A percentile compares a stretch with the other conserved stretches of the same genome.
phyloP scores from a whole-genome alignment of 1,139 yeast species.

The Pichia sp. region DNA sequence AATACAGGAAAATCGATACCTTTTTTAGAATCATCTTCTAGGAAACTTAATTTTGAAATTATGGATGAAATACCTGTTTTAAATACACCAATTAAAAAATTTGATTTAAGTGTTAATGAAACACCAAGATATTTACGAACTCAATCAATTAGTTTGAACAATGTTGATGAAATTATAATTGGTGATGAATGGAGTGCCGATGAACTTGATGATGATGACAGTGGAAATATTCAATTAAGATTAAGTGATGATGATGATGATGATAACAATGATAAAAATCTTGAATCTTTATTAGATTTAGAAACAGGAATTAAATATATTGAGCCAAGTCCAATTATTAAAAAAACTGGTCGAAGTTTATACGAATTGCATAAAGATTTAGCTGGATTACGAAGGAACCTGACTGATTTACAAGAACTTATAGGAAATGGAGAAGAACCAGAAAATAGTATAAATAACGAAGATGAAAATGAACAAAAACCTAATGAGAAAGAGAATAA shows the following conservation, averaged over 20 bases:
- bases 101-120: conserved; percentile 6
- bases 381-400: conserved; percentile 25
- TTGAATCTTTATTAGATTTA: background rate
- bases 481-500: conserved; percentile 4
- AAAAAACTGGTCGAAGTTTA: conserved; percentile 25
- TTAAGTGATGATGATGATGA: background rate
- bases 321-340: conserved; percentile 31
- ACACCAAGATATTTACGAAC: conserved; percentile 19
- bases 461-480: conserved; percentile 1
- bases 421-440: conserved; percentile 18
- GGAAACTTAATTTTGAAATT: conserved; percentile 4
- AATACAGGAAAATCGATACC: conserved; percentile 11
- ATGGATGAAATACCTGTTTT: conserved; percentile 6
- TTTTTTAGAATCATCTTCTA: conserved; percentile 2
- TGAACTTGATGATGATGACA: conserved; percentile 7
- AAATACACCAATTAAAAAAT: background rate
- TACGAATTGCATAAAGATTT: conserved; percentile 34
- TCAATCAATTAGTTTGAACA: conserved; percentile 3
- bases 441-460: conserved; percentile 16
- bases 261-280: background rate
- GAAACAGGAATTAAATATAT: conserved; percentile 4
- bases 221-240: too few species aligned
- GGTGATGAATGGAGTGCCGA: conserved; percentile 15
- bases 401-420: conserved; percentile 14
- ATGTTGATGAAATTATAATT: conserved; percentile 12